Conservation (phyloP, 139 green algal species). For the Chloropicon primus region DNA sequence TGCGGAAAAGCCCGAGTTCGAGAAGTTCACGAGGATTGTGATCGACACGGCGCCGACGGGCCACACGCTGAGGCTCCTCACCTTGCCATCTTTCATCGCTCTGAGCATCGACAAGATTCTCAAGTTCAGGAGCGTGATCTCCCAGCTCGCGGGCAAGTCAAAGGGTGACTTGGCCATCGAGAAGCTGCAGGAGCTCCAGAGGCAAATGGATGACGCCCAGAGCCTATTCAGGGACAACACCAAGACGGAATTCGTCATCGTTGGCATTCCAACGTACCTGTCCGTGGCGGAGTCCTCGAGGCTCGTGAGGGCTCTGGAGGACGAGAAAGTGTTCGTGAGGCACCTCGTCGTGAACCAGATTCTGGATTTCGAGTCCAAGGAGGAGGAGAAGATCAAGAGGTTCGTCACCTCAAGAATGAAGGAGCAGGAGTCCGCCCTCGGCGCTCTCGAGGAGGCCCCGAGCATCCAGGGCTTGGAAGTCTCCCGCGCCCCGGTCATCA, state of each 20-base stretch:
- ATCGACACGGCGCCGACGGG: constrained; percentile 90
- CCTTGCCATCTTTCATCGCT: constrained; percentile 36
- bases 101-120: background rate
- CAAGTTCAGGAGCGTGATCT: background rate
- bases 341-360: background rate
- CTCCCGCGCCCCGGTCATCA: background rate
- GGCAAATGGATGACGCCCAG: constrained; percentile 59
- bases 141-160: constrained; percentile 41
- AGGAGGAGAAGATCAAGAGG: background rate
- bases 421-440: background rate
- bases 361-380: background rate
- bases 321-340: background rate
- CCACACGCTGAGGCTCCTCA: constrained; percentile 80
- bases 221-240: constrained; percentile 73
- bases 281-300: background rate
- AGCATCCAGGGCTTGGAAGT: background rate
- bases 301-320: background rate
- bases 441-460: background rate
- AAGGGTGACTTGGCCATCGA: constrained; percentile 50
- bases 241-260: constrained; percentile 89
- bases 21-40: constrained; percentile 85
- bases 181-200: constrained; percentile 49
- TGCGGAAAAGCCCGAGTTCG: constrained; percentile 51
- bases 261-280: constrained; percentile 81
- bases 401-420: background rate